Percentiles rank a stretch among this genome's conserved stretches.
These are phyloP conservation scores for Salix caprea DNA, from an alignment of 345 rosid genomes.

Conservation along the genomic window DNA sequence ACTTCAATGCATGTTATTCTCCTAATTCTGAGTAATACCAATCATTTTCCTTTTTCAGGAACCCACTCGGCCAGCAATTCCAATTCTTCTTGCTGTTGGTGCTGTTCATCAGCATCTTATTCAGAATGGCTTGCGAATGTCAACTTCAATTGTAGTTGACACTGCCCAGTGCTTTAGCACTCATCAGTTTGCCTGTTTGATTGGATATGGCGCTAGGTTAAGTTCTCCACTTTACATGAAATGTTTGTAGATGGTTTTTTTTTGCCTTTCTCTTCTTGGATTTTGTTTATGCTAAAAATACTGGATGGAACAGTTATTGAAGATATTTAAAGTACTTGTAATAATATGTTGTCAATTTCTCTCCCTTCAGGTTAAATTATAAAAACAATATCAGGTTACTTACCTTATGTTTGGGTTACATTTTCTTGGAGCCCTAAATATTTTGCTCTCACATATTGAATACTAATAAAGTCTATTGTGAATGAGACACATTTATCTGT, in stretches of 20 bases:
- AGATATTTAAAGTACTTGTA: neutral
- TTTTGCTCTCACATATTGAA: neutral
- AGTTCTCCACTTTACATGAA: constrained; percentile 11
- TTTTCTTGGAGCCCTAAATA: neutral
- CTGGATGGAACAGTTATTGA: neutral
- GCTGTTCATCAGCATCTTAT: constrained; percentile 99
- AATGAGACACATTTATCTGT: neutral
- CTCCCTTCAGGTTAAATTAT: neutral
- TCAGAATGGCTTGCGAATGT: constrained; percentile 92
- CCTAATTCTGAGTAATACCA: neutral
- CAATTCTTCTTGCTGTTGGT: constrained; percentile 96
- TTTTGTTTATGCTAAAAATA: neutral
- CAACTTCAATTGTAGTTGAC: constrained; percentile 88
- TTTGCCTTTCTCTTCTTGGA: neutral
- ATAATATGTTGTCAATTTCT: neutral
- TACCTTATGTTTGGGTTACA: neutral
- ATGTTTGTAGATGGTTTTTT: neutral
- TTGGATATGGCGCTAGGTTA: constrained; percentile 98
- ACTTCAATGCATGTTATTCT: neutral
- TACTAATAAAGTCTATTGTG: neutral
- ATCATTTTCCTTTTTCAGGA: constrained; percentile 46
- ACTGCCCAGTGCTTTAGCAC: constrained; percentile 99
- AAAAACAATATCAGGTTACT: neutral
- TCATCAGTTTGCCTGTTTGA: constrained; percentile 96
- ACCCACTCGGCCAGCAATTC: constrained; percentile 85